Evolutionary conservation across 164 flowering plant genomes (phyloP), one percentile per base, ranked within the genome.

Genomic region (Sedum album): DNA sequence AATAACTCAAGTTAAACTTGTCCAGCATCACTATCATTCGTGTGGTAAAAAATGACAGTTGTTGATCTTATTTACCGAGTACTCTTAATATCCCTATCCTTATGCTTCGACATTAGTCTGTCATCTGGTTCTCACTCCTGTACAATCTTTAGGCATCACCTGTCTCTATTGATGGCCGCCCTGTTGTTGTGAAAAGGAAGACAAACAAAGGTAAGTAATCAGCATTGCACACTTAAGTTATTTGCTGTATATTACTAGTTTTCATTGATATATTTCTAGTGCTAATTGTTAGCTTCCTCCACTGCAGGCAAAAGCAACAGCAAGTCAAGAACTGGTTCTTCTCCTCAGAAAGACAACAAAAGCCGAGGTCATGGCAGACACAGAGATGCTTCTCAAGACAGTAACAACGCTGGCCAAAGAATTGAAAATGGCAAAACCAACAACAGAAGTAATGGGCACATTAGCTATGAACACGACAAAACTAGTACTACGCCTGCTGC

Each of bases 101-200:
- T 17, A 15, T 13, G 48, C 17, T 44, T 44, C 15, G 15, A 44
- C 4, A 35, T 35, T 35, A 35, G 7, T 35, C 38, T 7, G 38
- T 31, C 33, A 31, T 9, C 0, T 35, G 38, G 10, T 38, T 1
- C 35, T 65, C 7, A 6, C 5, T 35, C 7, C 4, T 13, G 0
- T 21, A n/a, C 14, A 35, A 14, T 8, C 6, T 35, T n/a, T 21
- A 65, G 67, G 67, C 46, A 35, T 65, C 67, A 65, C 67, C 67
- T 10, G 46, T 65, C 14, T 65, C 67, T n/a, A 36, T 65, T 21
- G 42, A 65, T 33, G 67, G 67, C 42, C 67, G 67, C 38, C 67
- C 48, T 0, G 42, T 65, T n/a, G 11, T 14, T 41, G 67, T 65
- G 17, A 41, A 23, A 21, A 65, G 67, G 21, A 65, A 36, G 26